Conservation (phyloP, 208 protist species). For the Naegleria fowleri region DNA sequence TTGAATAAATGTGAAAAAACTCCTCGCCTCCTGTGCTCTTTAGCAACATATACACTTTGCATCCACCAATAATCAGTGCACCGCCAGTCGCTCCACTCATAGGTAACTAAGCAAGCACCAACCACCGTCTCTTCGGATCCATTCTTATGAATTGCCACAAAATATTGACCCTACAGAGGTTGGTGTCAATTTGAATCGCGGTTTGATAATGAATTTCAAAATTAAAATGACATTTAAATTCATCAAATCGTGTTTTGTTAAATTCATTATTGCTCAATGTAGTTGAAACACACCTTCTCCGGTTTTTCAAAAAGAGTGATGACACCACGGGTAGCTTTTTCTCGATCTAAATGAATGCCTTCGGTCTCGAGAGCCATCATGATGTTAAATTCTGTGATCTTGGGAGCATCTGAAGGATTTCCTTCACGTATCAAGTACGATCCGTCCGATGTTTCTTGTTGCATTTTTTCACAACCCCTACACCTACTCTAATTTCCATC, state of each 20-base stretch:
- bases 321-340: neutral
- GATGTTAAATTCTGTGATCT: conserved; percentile 9
- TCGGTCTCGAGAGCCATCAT: neutral
- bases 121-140: neutral
- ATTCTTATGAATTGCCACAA: neutral
- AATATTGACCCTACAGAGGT: neutral
- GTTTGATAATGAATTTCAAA: too few relatives aligned
- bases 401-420: neutral
- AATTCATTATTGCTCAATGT: too few relatives aligned
- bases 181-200: too few relatives aligned
- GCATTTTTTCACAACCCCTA: neutral
- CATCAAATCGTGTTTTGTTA: too few relatives aligned
- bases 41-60: neutral
- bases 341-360: neutral
- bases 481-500: too few relatives aligned
- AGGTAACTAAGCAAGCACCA: neutral
- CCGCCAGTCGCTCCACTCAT: conserved; percentile 7
- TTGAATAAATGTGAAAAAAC: neutral
- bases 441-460: neutral
- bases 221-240: too few relatives aligned
- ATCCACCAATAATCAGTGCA: neutral
- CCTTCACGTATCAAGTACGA: neutral
- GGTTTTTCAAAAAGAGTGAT: neutral
- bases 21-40: neutral
- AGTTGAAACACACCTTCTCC: neutral